phyloP scores from a whole-genome alignment of 2,329 filamentous ascomycete species.

The Colletotrichum tropicicola region DNA sequence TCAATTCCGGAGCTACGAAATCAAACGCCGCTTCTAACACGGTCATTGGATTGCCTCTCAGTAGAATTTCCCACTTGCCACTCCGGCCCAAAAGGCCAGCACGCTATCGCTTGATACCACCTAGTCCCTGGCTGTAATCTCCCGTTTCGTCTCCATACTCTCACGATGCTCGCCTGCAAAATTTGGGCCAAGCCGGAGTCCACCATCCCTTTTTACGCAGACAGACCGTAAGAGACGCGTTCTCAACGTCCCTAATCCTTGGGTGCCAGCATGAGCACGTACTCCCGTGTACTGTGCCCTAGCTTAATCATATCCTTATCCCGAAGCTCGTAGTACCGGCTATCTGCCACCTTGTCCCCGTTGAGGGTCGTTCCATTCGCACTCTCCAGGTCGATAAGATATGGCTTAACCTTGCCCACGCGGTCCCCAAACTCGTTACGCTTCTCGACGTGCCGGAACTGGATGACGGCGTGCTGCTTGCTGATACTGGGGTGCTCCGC shows the following conservation, averaged over 20 bases:
- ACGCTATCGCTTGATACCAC: too few relatives aligned
- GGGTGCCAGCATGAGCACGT: slow-evolving; percentile 87
- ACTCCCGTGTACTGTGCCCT: slow-evolving; percentile 88
- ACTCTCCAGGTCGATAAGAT: slow-evolving; percentile 92
- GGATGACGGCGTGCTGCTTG: slow-evolving; percentile 94
- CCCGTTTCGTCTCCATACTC: too few relatives aligned
- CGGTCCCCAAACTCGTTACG: slow-evolving; percentile 89
- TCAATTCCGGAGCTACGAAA: too few relatives aligned
- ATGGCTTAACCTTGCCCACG: slow-evolving; percentile 81
- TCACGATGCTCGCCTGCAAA: too few relatives aligned
- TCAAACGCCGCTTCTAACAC: too few relatives aligned
- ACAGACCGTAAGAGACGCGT: too few relatives aligned
- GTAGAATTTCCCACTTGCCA: too few relatives aligned
- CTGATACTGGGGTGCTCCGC: slow-evolving; percentile 93
- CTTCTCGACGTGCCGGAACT: slow-evolving; percentile 88
- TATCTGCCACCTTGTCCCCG: slow-evolving; percentile 74
- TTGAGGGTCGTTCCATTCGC: slow-evolving; percentile 91
- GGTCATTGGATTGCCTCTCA: too few relatives aligned
- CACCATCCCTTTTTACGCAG: too few relatives aligned
- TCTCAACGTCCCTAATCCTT: slow-evolving; percentile 49
- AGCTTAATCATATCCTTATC: slow-evolving; percentile 92
- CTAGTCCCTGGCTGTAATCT: too few relatives aligned
- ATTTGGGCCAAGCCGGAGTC: too few relatives aligned
- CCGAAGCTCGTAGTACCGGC: slow-evolving; percentile 85
- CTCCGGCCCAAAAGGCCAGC: too few relatives aligned